A percentile compares a stretch with the other conserved stretches of the same genome.
Evolutionary conservation across 177 flowering plant genomes (phyloP).

Genomic region (Telopea speciosissima): DNA sequence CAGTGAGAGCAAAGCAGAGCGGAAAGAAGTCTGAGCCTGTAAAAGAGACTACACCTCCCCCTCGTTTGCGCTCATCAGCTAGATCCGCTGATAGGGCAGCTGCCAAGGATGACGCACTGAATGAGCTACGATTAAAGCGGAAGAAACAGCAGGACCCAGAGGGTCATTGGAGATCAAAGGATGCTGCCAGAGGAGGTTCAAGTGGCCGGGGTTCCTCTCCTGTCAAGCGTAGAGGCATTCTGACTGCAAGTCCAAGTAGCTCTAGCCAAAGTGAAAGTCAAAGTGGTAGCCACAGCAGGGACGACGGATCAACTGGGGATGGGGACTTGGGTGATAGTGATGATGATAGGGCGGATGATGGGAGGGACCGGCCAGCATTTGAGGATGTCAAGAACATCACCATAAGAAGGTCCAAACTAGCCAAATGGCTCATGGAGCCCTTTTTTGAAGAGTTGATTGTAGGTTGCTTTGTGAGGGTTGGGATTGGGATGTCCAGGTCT

Average conservation of each 20-base stretch:
- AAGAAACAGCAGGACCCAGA: slow-evolving; percentile 68
- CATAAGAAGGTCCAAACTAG: slow-evolving; percentile 75
- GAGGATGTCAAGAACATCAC: slow-evolving; percentile 81
- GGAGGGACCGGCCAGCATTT: slow-evolving; percentile 38
- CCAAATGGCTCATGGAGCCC: slow-evolving; percentile 93
- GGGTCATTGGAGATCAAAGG: slow-evolving; percentile 44
- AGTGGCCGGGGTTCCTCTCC: slow-evolving; percentile 49
- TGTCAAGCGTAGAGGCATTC: slow-evolving; percentile 33
- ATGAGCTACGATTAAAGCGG: slow-evolving; percentile 76
- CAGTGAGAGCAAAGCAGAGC: slow-evolving; percentile 49
- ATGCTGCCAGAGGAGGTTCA: slow-evolving; percentile 38
- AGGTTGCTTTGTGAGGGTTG: slow-evolving; percentile 94
- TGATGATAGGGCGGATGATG: slow-evolving; percentile 40
- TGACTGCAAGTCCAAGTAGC: slow-evolving; percentile 46
- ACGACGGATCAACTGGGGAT: slow-evolving; percentile 61
- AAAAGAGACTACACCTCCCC: slow-evolving; percentile 42
- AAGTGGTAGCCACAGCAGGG: slow-evolving; percentile 64
- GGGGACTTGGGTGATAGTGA: slow-evolving; percentile 70
- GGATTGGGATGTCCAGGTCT: slow-evolving; percentile 70
- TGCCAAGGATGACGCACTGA: slow-evolving; percentile 76
- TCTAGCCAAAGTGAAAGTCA: slow-evolving; percentile 71
- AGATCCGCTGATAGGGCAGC: slow-evolving; percentile 64
- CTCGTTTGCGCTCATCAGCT: slow-evolving; percentile 65
- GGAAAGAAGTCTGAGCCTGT: slow-evolving; percentile 39
- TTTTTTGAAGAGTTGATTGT: slow-evolving; percentile 89